Base-by-base conservation (phyloP, 495 filamentous ascomycete genomes). In the Glutinoglossum americanum region DNA sequence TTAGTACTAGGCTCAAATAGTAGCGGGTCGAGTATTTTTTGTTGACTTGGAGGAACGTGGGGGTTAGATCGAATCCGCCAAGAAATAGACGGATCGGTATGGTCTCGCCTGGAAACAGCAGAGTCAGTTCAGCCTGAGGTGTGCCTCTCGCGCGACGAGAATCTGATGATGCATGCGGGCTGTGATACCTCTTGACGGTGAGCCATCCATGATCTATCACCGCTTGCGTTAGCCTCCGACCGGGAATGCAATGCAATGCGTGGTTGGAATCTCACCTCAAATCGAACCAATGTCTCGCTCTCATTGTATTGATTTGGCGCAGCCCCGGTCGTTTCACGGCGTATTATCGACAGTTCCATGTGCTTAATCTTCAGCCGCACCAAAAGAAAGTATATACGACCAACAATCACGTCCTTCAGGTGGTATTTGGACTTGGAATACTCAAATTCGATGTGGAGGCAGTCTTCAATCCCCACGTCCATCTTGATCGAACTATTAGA, bases 261-360 rank as follows among this genome's bases (percentile, higher is more conserved):
- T 3, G 51, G 21, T 28, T 33, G 35, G 26, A 23, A 28, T 33
- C 19, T 58, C 68, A 92, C 87, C 81, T 99, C 92, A 63, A 99
- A 99, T 59, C 92, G 80, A 58, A 99, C 92, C 65, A 99, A 72
- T 15, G 92, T 99, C 72, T 99, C 92, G 70, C 88, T 95, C 74
- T 99, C 92, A 69, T 99, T 97, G 69, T 99, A 99, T 68, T 99
- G 93, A 70, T 99, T 99, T n/a, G 92, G 92, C n/a, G 92, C 85
- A 2, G 86, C 88, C 19, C 92, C 92, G 7, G 92, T 97, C 5
- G 92, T 97, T 72, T 99, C 92, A 61, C 92, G 76, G 62, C 92
- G 81, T 66, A 99, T 99, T 63, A 99, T 99, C 60, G 86, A 92
- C 53, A 99, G 72, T 73, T 99, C 92, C 92, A 99, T 99, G 70